phyloP scores from a whole-genome alignment of 495 filamentous ascomycete species.

The Hypomontagnella submonticulosa region DNA sequence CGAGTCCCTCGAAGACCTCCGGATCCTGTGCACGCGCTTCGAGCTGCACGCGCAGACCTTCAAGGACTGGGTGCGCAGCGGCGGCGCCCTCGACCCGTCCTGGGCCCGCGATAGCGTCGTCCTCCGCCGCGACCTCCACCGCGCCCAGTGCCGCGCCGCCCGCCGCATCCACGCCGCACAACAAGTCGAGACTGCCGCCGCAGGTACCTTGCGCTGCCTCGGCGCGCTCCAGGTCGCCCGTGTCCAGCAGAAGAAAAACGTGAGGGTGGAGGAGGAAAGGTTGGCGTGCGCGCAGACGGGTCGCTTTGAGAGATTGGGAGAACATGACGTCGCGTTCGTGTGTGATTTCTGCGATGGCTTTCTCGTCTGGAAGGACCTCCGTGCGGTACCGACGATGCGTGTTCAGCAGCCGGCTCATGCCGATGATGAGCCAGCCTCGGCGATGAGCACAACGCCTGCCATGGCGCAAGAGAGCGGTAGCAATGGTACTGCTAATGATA shows the following conservation, averaged over 20 bases:
- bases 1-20: constrained; percentile 57
- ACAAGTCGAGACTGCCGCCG: constrained; percentile 40
- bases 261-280: constrained; percentile 48
- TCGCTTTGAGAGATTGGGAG: constrained; percentile 54
- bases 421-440: constrained; percentile 13
- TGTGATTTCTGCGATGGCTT: constrained; percentile 64
- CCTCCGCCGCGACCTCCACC: constrained; percentile 56
- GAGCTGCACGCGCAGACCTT: constrained; percentile 54
- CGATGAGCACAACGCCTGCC: constrained; percentile 17
- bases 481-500: background rate
- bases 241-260: constrained; percentile 40
- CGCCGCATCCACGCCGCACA: constrained; percentile 56
- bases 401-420: constrained; percentile 10
- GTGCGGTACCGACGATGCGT: constrained; percentile 52
- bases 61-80: constrained; percentile 54
- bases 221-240: constrained; percentile 59
- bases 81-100: constrained; percentile 57
- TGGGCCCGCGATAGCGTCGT: constrained; percentile 56
- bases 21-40: constrained; percentile 51
- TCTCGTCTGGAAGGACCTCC: constrained; percentile 59
- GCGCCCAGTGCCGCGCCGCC: constrained; percentile 60
- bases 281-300: constrained; percentile 55
- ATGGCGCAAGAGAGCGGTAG: constrained; percentile 3
- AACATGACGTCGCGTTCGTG: constrained; percentile 59
- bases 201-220: constrained; percentile 50